phyloP scores from a whole-genome alignment of 2,329 filamentous ascomycete genomes.

The Trichoderma polysporum region DNA sequence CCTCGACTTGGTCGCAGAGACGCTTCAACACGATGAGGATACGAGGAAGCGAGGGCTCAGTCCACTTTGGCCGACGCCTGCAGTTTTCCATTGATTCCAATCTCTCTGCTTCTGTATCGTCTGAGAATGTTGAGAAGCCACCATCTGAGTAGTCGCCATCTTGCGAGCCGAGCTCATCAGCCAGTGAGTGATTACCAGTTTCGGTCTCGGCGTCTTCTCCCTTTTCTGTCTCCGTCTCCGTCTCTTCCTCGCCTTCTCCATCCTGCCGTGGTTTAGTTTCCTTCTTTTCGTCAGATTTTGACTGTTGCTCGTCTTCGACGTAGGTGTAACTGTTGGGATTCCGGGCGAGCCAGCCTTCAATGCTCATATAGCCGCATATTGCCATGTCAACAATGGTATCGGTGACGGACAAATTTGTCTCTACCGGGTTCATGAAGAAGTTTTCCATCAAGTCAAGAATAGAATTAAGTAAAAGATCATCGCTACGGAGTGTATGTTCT shows the following conservation, averaged over 20 bases:
- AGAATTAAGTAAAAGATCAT: constrained; percentile 64
- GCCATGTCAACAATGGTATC: constrained; percentile 79
- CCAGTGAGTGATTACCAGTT: not conserved
- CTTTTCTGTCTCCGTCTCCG: constrained; percentile 11
- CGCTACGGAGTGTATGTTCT: constrained; percentile 60
- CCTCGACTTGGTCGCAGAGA: constrained; percentile 61
- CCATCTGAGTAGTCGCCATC: constrained; percentile 2
- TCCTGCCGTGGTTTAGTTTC: not conserved
- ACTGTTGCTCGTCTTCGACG: constrained; percentile 35
- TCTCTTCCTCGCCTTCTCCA: not conserved
- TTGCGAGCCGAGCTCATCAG: constrained; percentile 14
- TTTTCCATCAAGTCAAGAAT: constrained; percentile 69
- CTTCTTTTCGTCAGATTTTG: not conserved
- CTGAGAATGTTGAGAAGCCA: not conserved
- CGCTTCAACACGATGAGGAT: constrained; percentile 58
- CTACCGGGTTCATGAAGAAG: constrained; percentile 88
- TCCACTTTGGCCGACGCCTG: constrained; percentile 55
- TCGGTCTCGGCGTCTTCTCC: constrained; percentile 15
- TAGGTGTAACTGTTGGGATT: constrained; percentile 63
- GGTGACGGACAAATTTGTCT: constrained; percentile 86
- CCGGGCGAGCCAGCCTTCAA: constrained; percentile 88
- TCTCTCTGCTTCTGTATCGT: constrained; percentile 35
- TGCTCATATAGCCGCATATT: constrained; percentile 77
- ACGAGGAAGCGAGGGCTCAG: constrained; percentile 47
- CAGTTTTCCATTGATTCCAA: constrained; percentile 51